A percentile compares a stretch with the other conserved stretches of the same genome.
Conservation (phyloP, 495 filamentous ascomycete genomes). For the Rhypophila decipiens region DNA sequence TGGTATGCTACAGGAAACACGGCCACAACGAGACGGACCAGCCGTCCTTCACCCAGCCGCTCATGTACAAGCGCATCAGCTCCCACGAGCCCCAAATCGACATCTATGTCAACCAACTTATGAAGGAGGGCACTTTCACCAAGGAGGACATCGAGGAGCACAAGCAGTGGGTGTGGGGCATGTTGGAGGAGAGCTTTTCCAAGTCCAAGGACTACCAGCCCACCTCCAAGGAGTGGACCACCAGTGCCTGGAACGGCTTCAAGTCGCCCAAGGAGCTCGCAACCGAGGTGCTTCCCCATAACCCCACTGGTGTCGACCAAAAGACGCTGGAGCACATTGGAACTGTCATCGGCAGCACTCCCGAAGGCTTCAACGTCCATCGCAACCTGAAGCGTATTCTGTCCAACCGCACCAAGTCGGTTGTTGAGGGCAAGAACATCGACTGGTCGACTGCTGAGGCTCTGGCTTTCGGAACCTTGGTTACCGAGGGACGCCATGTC, state of each 20-base stretch:
- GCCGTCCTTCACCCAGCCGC: constrained; percentile 97
- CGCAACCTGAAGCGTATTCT: constrained; percentile 97
- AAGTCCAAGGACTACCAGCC: constrained; percentile 97
- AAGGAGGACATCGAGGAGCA: constrained; percentile 98
- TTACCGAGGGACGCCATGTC: constrained; percentile 89
- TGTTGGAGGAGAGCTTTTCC: constrained; percentile 94
- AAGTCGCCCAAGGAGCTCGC: constrained; percentile 98
- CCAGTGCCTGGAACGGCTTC: constrained; percentile 97
- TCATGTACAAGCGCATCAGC: constrained; percentile 97
- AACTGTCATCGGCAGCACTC: constrained; percentile 62
- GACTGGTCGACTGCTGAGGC: constrained; percentile 98
- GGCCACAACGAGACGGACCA: constrained; percentile 99
- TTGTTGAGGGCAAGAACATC: constrained; percentile 87
- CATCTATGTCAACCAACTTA: constrained; percentile 80
- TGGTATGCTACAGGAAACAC: constrained; percentile 98
- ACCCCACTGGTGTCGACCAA: constrained; percentile 70
- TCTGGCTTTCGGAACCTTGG: constrained; percentile 87
- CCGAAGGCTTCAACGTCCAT: constrained; percentile 83
- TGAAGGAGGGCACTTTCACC: constrained; percentile 87
- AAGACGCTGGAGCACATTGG: constrained; percentile 73
- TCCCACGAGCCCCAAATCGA: constrained; percentile 73
- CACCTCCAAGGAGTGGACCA: constrained; percentile 94
- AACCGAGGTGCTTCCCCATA: constrained; percentile 88
- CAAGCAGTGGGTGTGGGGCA: constrained; percentile 99
- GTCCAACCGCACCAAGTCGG: constrained; percentile 79